Evolutionary conservation across 345 rosid genomes (phyloP).

Genomic region (Anacardium occidentale): DNA sequence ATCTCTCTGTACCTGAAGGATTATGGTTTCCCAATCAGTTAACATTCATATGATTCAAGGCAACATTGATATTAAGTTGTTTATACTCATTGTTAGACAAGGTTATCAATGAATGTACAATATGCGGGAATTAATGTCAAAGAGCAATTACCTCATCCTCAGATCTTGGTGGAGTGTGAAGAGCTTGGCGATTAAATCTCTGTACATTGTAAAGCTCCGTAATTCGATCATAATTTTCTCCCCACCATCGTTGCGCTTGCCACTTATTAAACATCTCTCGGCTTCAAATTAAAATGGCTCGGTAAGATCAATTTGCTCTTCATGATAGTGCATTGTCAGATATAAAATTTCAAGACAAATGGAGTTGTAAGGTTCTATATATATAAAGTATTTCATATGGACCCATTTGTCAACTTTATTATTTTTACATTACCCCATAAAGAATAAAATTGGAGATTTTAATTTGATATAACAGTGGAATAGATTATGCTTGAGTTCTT

Average conservation of each 20-base stretch:
- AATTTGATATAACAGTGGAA: too few relatives aligned
- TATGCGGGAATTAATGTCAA: not conserved
- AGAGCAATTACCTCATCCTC: conserved; percentile 66
- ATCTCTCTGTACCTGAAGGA: conserved; percentile 58
- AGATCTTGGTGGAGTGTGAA: conserved; percentile 81
- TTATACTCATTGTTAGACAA: not conserved
- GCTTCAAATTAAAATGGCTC: conserved; percentile 45
- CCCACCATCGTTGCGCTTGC: conserved; percentile 99
- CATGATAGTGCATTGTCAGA: not conserved
- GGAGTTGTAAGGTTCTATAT: not conserved
- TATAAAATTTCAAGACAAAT: not conserved
- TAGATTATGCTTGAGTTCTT: not conserved
- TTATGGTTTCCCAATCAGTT: not conserved
- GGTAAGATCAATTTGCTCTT: conserved; percentile 20
- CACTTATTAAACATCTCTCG: conserved; percentile 96
- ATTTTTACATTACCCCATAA: too few relatives aligned
- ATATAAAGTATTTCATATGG: too few relatives aligned
- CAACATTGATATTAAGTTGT: too few relatives aligned
- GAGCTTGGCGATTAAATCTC: conserved; percentile 92
- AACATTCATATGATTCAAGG: too few relatives aligned
- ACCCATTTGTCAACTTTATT: too few relatives aligned
- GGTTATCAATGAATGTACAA: not conserved
- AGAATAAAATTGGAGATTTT: too few relatives aligned
- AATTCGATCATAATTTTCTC: conserved; percentile 87
- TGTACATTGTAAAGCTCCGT: conserved; percentile 98